These are phyloP conservation scores for Ustilago cynodontis DNA, from an alignment of 1,284 basidiomycete genomes.

Conservation along the genomic window DNA sequence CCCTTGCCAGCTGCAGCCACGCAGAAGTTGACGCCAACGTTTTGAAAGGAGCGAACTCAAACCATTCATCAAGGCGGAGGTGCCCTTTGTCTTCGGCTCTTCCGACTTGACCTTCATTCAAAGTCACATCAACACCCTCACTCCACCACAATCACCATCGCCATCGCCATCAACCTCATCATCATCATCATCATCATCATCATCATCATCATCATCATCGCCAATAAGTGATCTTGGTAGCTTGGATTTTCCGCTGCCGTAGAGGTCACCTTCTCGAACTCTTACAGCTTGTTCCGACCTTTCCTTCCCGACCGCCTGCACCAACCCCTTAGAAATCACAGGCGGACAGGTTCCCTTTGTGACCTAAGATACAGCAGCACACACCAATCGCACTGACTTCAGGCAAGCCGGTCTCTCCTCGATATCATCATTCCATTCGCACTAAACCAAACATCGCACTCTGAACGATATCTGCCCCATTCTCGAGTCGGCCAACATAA, in stretches of 20 bases:
- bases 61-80: background rate
- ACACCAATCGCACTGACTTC: background rate
- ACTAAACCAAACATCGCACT: background rate
- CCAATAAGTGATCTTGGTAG: background rate
- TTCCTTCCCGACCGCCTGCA: background rate
- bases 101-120: background rate
- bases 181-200: background rate
- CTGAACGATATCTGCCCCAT: background rate
- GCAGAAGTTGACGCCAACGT: background rate
- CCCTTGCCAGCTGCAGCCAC: background rate
- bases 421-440: background rate
- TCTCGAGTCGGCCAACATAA: background rate
- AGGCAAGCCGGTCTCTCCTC: constrained; percentile 11
- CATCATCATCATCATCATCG: background rate
- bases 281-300: too few relatives aligned
- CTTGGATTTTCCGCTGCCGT: background rate
- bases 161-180: background rate
- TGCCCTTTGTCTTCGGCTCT: background rate
- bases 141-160: too few relatives aligned
- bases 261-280: background rate
- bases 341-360: constrained; percentile 24
- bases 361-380: too few relatives aligned
- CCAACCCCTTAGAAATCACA: constrained; percentile 9
- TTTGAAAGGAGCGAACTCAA: background rate
- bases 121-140: too few relatives aligned